phyloP scores from a whole-genome alignment of 2,329 filamentous ascomycete species.

The Colletotrichum sp. region DNA sequence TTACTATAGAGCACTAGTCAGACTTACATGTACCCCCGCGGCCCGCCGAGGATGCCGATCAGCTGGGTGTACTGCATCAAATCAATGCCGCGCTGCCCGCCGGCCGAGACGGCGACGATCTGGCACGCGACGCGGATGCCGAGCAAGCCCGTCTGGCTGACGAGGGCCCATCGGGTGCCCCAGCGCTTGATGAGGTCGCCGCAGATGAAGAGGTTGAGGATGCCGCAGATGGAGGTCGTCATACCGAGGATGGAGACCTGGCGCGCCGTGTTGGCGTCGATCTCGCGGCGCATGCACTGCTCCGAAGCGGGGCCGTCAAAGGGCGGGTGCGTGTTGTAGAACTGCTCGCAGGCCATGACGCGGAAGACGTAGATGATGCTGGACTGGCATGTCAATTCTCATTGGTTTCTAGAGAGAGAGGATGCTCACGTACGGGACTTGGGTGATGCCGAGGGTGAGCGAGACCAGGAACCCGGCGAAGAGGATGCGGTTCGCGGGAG shows the following conservation, averaged over 20 bases:
- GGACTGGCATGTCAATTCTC: neutral
- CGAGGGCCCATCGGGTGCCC: slow-evolving; percentile 66
- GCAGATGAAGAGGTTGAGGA: slow-evolving; percentile 70
- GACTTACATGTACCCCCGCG: slow-evolving; percentile 66
- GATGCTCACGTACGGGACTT: slow-evolving; percentile 47
- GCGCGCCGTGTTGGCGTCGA: slow-evolving; percentile 68
- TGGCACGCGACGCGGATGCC: slow-evolving; percentile 68
- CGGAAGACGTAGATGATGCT: slow-evolving; percentile 69
- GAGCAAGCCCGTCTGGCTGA: slow-evolving; percentile 68
- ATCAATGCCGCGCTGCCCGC: slow-evolving; percentile 66
- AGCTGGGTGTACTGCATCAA: slow-evolving; percentile 72
- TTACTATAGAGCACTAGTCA: neutral
- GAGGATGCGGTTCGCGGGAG: slow-evolving; percentile 49
- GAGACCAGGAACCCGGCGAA: slow-evolving; percentile 66
- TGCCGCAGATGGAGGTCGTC: slow-evolving; percentile 71
- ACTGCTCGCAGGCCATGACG: slow-evolving; percentile 74
- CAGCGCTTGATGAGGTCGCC: slow-evolving; percentile 70
- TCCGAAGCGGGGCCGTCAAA: slow-evolving; percentile 49
- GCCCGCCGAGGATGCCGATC: slow-evolving; percentile 72
- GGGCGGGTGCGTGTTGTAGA: slow-evolving; percentile 64
- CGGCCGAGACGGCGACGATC: slow-evolving; percentile 67
- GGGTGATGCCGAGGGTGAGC: slow-evolving; percentile 53
- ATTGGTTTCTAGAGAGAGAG: neutral
- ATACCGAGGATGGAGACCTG: slow-evolving; percentile 70
- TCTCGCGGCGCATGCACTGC: slow-evolving; percentile 64